Percentiles rank a stretch among this genome's conserved stretches.
Evolutionary conservation across 2,329 filamentous ascomycete species (phyloP).

Genomic region (Trichocomaceae sp.): DNA sequence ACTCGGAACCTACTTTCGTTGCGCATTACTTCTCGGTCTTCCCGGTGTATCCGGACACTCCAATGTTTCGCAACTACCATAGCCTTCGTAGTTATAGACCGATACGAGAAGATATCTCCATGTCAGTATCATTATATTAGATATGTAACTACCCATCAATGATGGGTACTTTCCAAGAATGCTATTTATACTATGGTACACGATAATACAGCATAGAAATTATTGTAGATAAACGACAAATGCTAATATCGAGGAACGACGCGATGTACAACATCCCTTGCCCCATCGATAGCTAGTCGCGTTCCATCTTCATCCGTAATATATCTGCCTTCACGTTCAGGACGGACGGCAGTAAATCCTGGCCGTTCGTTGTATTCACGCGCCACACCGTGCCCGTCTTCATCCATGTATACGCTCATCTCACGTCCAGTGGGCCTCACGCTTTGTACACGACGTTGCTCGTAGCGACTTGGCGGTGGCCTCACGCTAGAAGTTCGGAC

Average conservation of each 20-base stretch:
- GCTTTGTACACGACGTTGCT: slow-evolving; percentile 39
- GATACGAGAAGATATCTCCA: too few species aligned
- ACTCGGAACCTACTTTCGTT: slow-evolving; percentile 3
- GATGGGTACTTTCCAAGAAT: neutral
- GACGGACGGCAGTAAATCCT: slow-evolving; percentile 34
- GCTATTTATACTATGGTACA: neutral
- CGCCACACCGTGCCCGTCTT: slow-evolving; percentile 30
- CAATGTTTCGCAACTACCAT: neutral
- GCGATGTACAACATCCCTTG: slow-evolving; percentile 27
- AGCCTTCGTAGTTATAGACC: too few species aligned
- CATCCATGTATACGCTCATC: slow-evolving; percentile 38
- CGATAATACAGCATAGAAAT: neutral
- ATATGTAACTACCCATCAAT: neutral
- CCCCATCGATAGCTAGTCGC: slow-evolving; percentile 26
- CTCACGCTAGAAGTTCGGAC: slow-evolving; percentile 54
- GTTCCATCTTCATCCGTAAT: slow-evolving; percentile 32
- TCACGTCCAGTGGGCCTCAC: slow-evolving; percentile 39
- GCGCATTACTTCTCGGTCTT: neutral
- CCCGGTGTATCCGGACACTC: slow-evolving; percentile 6
- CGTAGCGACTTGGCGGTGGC: slow-evolving; percentile 44
- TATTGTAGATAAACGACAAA: neutral
- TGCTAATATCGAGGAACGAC: slow-evolving; percentile 29
- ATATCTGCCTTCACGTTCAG: slow-evolving; percentile 26
- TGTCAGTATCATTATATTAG: too few species aligned
- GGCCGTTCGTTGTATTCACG: slow-evolving; percentile 45